These are phyloP conservation scores for Boletellus ananas DNA, from an alignment of 768 basidiomycete genomes.

Conservation along the genomic window DNA sequence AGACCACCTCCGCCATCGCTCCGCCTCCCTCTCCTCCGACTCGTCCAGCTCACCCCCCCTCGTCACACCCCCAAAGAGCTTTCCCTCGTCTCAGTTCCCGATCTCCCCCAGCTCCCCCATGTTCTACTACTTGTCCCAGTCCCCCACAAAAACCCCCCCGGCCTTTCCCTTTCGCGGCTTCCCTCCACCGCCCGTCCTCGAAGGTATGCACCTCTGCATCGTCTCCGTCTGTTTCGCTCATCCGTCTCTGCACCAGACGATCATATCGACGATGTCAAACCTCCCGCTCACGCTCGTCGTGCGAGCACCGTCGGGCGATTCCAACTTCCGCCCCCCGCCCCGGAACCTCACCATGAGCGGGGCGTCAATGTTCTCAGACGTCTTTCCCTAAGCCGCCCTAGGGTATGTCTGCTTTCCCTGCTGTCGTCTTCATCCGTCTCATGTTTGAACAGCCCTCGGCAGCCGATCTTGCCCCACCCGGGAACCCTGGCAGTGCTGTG, in stretches of 20 bases:
- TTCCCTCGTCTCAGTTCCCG: constrained; percentile 40
- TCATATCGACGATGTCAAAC: constrained; percentile 38
- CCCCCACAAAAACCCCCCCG: constrained; percentile 48
- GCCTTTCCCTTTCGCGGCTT: constrained; percentile 60
- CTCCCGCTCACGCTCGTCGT: constrained; percentile 51
- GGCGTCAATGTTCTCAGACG: constrained; percentile 70
- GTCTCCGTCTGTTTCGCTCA: neutral
- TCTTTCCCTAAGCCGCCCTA: constrained; percentile 62
- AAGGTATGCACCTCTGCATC: constrained; percentile 45
- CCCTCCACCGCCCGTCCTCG: constrained; percentile 52
- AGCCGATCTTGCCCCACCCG: constrained; percentile 21
- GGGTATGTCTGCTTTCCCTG: constrained; percentile 41
- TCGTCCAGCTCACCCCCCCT: constrained; percentile 53
- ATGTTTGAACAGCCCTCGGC: constrained; percentile 7
- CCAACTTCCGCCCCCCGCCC: constrained; percentile 39
- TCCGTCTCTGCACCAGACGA: constrained; percentile 33
- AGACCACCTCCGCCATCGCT: constrained; percentile 48
- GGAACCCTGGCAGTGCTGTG: constrained; percentile 41
- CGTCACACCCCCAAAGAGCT: constrained; percentile 50
- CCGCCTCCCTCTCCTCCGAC: constrained; percentile 58
- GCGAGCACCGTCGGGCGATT: constrained; percentile 58
- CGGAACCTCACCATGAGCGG: constrained; percentile 55
- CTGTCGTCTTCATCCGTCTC: neutral
- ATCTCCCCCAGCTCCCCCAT: constrained; percentile 67
- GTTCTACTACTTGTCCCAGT: constrained; percentile 61